These are phyloP conservation scores for Echeveria elegans DNA, from an alignment of 164 flowering plant genomes.

Conservation along the genomic window DNA sequence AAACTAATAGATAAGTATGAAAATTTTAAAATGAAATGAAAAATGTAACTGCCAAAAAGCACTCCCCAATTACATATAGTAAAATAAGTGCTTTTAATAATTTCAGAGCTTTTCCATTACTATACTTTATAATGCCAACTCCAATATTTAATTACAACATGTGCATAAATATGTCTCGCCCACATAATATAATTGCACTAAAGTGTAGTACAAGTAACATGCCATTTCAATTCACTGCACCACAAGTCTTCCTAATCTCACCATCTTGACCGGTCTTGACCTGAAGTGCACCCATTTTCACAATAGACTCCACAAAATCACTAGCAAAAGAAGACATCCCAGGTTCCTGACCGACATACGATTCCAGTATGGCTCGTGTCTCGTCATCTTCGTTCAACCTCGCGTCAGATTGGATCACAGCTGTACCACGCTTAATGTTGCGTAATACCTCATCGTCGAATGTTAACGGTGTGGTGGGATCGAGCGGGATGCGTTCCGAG, in stretches of 20 bases:
- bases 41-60: no score
- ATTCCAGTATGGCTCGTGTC: constrained; percentile 39
- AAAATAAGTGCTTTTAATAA: neutral
- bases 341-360: constrained; percentile 27
- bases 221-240: constrained; percentile 41
- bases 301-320: constrained; percentile 61
- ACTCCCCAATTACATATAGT: no score
- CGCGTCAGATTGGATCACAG: constrained; percentile 65
- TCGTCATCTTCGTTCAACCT: constrained; percentile 35
- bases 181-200: neutral
- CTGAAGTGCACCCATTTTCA: constrained; percentile 60
- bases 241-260: constrained; percentile 60
- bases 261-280: constrained; percentile 60
- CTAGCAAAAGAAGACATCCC: constrained; percentile 38
- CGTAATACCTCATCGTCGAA: constrained; percentile 43
- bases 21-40: no score
- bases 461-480: constrained; percentile 30
- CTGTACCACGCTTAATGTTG: constrained; percentile 57
- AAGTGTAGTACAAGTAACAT: neutral
- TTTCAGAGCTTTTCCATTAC: neutral
- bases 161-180: neutral
- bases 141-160: neutral
- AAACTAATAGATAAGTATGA: no score
- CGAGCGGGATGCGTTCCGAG: constrained; percentile 38
- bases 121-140: neutral